Conservation (phyloP, 768 basidiomycete genomes). For the Tephrocybe rancida region DNA sequence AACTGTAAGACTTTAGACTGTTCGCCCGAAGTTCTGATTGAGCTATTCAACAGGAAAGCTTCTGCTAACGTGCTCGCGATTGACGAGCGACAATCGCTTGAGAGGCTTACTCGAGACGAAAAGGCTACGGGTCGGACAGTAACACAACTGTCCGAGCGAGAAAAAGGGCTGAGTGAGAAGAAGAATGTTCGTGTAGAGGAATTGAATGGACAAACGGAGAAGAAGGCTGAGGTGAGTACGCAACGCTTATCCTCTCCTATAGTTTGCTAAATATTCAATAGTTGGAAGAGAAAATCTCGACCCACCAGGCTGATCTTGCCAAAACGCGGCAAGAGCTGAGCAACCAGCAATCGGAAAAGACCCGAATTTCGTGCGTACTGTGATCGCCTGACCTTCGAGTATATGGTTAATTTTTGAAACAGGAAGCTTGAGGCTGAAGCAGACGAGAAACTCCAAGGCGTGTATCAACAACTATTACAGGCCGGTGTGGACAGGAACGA, state of each 20-base stretch:
- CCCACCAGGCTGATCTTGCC: conserved; percentile 62
- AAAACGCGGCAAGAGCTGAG: conserved; percentile 77
- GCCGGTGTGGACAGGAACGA: conserved; percentile 90
- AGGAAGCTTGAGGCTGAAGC: conserved; percentile 91
- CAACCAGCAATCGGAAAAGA: conserved; percentile 82
- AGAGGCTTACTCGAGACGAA: conserved; percentile 79
- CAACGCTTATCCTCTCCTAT: not conserved
- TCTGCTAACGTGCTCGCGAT: conserved; percentile 79
- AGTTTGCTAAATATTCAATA: conserved; percentile 18
- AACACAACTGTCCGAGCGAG: conserved; percentile 66
- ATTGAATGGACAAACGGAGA: conserved; percentile 42
- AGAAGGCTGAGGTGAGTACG: conserved; percentile 58
- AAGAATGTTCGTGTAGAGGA: conserved; percentile 61
- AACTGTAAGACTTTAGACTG: conserved; percentile 53
- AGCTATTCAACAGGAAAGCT: conserved; percentile 59
- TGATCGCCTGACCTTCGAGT: not conserved
- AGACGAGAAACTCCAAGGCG: conserved; percentile 86
- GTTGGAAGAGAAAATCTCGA: conserved; percentile 63
- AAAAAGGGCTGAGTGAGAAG: conserved; percentile 64
- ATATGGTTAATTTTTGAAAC: conserved; percentile 1
- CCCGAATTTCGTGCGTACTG: conserved; percentile 67
- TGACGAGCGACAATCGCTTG: conserved; percentile 84
- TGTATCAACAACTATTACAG: conserved; percentile 83
- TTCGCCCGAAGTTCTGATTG: not conserved
- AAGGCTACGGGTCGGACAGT: conserved; percentile 71